A percentile compares a stretch with the other conserved stretches of the same genome.
Conservation (phyloP, 805 yeast species). For the Lipomyces japonicus region DNA sequence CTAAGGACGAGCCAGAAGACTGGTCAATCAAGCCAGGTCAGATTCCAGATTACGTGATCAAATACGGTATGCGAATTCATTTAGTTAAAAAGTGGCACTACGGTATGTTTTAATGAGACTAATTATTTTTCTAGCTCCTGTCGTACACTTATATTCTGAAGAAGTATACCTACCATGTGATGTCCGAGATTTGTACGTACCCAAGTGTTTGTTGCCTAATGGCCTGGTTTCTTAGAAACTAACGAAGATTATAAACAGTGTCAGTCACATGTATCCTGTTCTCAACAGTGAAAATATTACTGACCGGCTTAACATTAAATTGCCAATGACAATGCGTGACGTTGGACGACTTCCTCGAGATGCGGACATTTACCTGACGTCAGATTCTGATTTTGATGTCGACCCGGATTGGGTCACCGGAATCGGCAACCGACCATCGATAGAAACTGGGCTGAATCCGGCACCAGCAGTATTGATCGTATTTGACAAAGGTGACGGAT, state of each 20-base stretch:
- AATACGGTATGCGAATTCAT: conserved; percentile 17
- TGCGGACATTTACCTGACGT: conserved; percentile 53
- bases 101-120: not conserved
- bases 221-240: conserved; percentile 51
- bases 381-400: conserved; percentile 63
- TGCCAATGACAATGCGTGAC: conserved; percentile 33
- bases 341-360: conserved; percentile 37
- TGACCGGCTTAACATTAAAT: conserved; percentile 13
- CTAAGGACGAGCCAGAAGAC: conserved; percentile 10
- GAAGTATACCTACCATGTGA: conserved; percentile 85
- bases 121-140: conserved; percentile 48
- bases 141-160: conserved; percentile 83
- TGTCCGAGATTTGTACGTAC: conserved; percentile 57
- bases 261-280: conserved; percentile 29
- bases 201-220: not conserved
- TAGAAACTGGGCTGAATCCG: conserved; percentile 64
- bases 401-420: conserved; percentile 90
- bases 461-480: conserved; percentile 82
- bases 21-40: conserved; percentile 29
- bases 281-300: conserved; percentile 36
- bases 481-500: conserved; percentile 88
- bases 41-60: conserved; percentile 30
- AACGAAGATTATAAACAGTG: conserved; percentile 40
- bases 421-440: conserved; percentile 57
- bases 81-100: not conserved